Evolutionary conservation across 2,329 filamentous ascomycete species (phyloP).

Genomic region (Geoglossum cookeanum): DNA sequence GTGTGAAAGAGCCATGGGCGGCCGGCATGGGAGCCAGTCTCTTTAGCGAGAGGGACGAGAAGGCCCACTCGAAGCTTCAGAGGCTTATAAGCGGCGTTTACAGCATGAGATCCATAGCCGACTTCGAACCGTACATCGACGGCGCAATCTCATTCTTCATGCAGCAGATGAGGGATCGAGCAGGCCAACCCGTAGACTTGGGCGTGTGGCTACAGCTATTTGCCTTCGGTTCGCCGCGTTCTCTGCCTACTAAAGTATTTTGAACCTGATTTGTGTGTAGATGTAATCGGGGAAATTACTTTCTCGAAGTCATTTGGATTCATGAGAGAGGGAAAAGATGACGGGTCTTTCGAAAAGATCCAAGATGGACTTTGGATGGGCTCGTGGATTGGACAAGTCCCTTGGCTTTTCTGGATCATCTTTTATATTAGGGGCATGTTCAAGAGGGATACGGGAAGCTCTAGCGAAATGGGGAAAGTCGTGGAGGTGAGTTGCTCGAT

Average conservation of each 20-base stretch:
- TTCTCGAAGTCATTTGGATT: constrained; percentile 4
- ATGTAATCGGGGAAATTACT: constrained; percentile 4
- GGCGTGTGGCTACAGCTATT: not conserved
- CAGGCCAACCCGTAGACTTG: not conserved
- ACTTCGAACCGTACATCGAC: not conserved
- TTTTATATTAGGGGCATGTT: not conserved
- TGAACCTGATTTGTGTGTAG: no score
- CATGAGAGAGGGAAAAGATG: not conserved
- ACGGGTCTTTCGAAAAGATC: not conserved
- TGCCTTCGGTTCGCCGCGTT: not conserved
- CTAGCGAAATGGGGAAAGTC: no score
- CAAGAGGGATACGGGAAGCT: no score
- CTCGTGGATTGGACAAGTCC: constrained; percentile 13
- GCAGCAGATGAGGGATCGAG: not conserved
- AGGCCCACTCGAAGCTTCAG: not conserved
- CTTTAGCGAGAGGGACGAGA: not conserved
- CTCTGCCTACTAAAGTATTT: no score
- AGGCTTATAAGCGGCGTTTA: not conserved
- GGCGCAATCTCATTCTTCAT: not conserved
- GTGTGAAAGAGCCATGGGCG: not conserved
- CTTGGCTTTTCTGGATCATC: constrained; percentile 9
- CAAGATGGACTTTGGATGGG: constrained; percentile 5
- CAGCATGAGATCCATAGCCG: not conserved
- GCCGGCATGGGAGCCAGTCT: not conserved
- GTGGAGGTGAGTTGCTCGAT: no score